These are phyloP conservation scores for Chlorella sp. DNA, from an alignment of 139 green algal genomes.

Conservation along the genomic window DNA sequence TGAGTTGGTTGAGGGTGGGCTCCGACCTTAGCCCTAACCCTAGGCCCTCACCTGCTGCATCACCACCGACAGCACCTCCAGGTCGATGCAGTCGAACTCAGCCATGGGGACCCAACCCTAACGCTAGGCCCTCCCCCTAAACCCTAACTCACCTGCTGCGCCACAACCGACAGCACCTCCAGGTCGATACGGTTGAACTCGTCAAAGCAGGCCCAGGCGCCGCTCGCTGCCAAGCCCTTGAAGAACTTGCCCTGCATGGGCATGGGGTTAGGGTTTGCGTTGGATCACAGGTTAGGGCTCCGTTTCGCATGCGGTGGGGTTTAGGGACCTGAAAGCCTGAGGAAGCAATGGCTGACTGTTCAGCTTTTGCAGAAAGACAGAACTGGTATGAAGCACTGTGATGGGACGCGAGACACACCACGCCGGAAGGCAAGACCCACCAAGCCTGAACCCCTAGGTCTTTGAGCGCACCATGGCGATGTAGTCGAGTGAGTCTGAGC, in stretches of 20 bases:
- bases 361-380: background rate
- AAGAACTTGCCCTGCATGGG: conserved; percentile 55
- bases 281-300: no score
- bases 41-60: conserved; percentile 52
- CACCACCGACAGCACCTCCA: conserved; percentile 46
- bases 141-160: conserved; percentile 46
- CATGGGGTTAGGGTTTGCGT: background rate
- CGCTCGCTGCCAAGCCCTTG: conserved; percentile 63
- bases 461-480: conserved; percentile 5
- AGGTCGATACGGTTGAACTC: conserved; percentile 83
- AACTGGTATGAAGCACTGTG: background rate
- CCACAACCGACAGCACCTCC: conserved; percentile 43
- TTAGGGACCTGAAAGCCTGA: background rate
- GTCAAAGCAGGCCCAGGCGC: conserved; percentile 75
- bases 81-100: conserved; percentile 81
- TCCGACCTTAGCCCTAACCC: background rate
- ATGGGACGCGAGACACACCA: background rate
- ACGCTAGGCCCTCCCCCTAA: background rate
- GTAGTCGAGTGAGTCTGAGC: conserved; percentile 55
- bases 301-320: background rate
- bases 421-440: no score
- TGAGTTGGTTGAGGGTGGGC: background rate
- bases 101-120: conserved; percentile 81
- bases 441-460: no score
- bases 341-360: background rate